phyloP scores from a whole-genome alignment of 179 eudicot species.

The Carnegiea gigantea region DNA sequence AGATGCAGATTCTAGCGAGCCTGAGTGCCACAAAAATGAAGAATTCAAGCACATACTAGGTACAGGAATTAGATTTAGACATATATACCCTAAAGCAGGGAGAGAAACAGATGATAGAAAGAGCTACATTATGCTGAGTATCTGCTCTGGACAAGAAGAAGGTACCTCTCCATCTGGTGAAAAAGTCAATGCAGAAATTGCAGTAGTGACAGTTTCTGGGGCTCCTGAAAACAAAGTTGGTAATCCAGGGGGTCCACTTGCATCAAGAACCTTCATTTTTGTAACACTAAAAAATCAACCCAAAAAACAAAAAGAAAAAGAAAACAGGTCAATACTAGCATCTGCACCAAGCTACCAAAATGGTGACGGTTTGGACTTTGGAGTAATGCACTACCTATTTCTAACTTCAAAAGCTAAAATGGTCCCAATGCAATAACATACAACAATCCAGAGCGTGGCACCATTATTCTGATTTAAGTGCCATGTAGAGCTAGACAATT shows the following conservation, averaged over 20 bases:
- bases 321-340: constrained; percentile 9
- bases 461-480: neutral
- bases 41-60: neutral
- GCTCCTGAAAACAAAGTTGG: constrained; percentile 74
- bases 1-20: neutral
- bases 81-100: neutral
- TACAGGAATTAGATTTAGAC: neutral
- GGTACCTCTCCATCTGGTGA: constrained; percentile 97
- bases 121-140: neutral
- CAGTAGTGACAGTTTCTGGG: constrained; percentile 54
- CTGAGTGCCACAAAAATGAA: neutral
- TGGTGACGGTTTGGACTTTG: constrained; percentile 5
- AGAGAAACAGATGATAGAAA: neutral
- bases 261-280: constrained; percentile 88
- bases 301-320: neutral
- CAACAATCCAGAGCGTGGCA: neutral
- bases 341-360: constrained; percentile 7
- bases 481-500: neutral
- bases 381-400: neutral
- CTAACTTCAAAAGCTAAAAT: neutral
- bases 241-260: constrained; percentile 96
- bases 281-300: constrained; percentile 45
- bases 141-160: constrained; percentile 5
- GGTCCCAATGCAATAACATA: neutral
- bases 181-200: constrained; percentile 84